Percentiles rank a stretch among this genome's conserved stretches.
These are phyloP conservation scores for Boletus rubroflammeus DNA, from an alignment of 768 basidiomycete species.

Conservation along the genomic window DNA sequence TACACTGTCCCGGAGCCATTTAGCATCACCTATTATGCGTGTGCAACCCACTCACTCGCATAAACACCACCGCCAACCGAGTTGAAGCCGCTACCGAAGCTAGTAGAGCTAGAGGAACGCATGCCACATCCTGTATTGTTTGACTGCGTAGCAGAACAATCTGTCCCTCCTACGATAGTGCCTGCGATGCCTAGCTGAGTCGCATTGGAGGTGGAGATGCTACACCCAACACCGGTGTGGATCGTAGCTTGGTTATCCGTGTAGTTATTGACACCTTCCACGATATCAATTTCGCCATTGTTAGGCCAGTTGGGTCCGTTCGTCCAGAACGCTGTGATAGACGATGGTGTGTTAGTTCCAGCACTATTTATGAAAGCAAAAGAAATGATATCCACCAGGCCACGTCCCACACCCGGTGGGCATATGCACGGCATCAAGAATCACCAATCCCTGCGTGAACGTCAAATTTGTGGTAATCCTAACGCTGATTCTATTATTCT, in stretches of 20 bases:
- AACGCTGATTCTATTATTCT: conserved; percentile 68
- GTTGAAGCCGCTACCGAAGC: conserved; percentile 88
- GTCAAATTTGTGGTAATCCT: conserved; percentile 64
- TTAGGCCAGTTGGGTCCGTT: conserved; percentile 46
- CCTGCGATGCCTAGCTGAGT: conserved; percentile 56
- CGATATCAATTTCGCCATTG: conserved; percentile 76
- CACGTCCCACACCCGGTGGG: conserved; percentile 87
- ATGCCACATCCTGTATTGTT: conserved; percentile 82
- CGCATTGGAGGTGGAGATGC: conserved; percentile 47
- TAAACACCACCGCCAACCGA: conserved; percentile 83
- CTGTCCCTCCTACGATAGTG: conserved; percentile 60
- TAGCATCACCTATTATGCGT: background rate
- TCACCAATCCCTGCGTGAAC: conserved; percentile 65
- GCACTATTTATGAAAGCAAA: background rate
- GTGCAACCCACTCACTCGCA: conserved; percentile 58
- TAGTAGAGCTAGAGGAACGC: conserved; percentile 52
- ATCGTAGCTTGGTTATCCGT: conserved; percentile 80
- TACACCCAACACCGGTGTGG: conserved; percentile 73
- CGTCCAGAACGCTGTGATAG: conserved; percentile 42
- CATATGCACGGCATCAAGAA: conserved; percentile 87
- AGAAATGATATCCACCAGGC: conserved; percentile 44
- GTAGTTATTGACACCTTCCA: conserved; percentile 81
- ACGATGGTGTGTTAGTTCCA: background rate
- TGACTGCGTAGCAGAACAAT: conserved; percentile 69
- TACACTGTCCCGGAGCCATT: conserved; percentile 13